Conservation (phyloP, 2,329 filamentous ascomycete genomes). For the Bipolaris bicolor region DNA sequence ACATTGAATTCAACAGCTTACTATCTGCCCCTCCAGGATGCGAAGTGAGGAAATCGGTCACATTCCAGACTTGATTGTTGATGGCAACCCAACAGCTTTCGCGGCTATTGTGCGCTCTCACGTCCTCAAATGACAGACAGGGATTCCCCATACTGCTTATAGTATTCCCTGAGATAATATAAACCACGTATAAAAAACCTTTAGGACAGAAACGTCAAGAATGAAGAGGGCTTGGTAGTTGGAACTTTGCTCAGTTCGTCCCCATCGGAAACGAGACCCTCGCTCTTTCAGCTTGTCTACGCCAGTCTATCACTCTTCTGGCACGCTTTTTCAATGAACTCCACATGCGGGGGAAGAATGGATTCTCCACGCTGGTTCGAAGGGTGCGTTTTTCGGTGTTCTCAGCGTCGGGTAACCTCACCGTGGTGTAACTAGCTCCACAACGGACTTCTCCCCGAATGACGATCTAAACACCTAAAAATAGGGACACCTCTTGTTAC, state of each 20-base stretch:
- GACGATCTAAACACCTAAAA: background rate
- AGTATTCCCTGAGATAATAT: background rate
- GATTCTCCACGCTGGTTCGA: background rate
- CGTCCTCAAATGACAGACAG: background rate
- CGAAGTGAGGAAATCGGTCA: slow-evolving; percentile 65
- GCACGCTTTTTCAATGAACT: background rate
- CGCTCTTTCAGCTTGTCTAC: background rate
- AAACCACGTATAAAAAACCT: background rate
- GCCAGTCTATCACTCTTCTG: background rate
- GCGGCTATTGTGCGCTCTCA: slow-evolving; percentile 1
- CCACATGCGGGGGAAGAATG: background rate
- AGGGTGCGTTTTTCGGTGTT: background rate
- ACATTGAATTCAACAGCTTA: slow-evolving; percentile 1
- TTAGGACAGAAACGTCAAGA: background rate
- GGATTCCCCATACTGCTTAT: background rate
- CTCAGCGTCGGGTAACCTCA: background rate
- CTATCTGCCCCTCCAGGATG: slow-evolving; percentile 61
- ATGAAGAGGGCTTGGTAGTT: no score
- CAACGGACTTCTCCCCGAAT: background rate
- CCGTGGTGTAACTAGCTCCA: background rate
- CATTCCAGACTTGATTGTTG: slow-evolving; percentile 68
- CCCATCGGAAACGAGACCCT: background rate
- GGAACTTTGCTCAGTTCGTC: background rate
- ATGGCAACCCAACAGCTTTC: slow-evolving; percentile 67
- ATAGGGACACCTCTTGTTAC: background rate